Evolutionary conservation across 1,284 basidiomycete genomes (phyloP).

Genomic region (Gastroboletus turbinatus): DNA sequence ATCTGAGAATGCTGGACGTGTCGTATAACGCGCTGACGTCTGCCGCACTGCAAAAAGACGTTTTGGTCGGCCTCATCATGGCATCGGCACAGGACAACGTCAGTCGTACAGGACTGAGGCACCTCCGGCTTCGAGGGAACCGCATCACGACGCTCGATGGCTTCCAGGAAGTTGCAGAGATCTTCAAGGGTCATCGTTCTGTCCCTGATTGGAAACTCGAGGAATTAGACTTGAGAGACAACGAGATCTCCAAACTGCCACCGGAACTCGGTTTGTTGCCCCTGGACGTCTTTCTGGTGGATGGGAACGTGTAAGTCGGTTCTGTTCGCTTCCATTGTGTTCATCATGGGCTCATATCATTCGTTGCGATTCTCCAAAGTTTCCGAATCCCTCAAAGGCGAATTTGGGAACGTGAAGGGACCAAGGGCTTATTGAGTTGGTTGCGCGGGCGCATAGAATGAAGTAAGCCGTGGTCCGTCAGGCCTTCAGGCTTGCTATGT

Average conservation of each 20-base stretch:
- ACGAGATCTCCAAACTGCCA: constrained; percentile 67
- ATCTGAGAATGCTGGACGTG: constrained; percentile 62
- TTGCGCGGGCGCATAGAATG: constrained; percentile 68
- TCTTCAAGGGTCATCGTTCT: constrained; percentile 62
- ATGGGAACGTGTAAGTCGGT: constrained; percentile 77
- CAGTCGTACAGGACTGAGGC: constrained; percentile 53
- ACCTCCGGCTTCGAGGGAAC: constrained; percentile 68
- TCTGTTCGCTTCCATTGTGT: not conserved
- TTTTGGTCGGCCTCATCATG: constrained; percentile 51
- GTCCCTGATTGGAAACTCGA: constrained; percentile 70
- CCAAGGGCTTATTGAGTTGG: constrained; percentile 77
- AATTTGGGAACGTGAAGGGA: constrained; percentile 82
- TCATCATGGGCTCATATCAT: constrained; percentile 9
- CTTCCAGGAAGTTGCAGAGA: constrained; percentile 54
- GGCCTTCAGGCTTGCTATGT: not conserved
- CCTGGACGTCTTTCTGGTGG: constrained; percentile 75
- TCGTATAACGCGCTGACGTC: constrained; percentile 70
- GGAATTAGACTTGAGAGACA: constrained; percentile 77
- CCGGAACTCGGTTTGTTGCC: constrained; percentile 70
- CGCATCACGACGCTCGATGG: constrained; percentile 58
- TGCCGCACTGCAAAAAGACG: constrained; percentile 45
- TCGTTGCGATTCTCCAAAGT: constrained; percentile 34
- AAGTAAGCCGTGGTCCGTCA: not conserved
- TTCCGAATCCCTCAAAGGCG: constrained; percentile 78
- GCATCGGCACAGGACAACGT: constrained; percentile 26